phyloP scores from a whole-genome alignment of 805 yeast species.

The Tetrapisispora pingtungensis region DNA sequence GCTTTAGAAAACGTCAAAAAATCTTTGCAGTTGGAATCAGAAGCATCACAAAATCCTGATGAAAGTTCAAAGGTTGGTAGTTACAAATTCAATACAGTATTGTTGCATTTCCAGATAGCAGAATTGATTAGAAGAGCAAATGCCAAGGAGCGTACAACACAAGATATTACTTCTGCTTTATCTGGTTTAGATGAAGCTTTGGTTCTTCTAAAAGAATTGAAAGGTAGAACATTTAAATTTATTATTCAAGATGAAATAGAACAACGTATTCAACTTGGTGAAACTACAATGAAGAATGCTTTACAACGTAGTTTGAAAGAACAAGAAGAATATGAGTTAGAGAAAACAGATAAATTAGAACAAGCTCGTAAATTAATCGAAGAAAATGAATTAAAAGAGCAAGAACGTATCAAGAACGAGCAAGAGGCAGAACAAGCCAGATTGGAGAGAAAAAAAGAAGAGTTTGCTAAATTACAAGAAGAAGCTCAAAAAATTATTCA shows the following conservation, averaged over 20 bases:
- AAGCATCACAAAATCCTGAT: slow-evolving; percentile 9
- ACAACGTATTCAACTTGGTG: slow-evolving; percentile 80
- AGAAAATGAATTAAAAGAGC: slow-evolving; percentile 42
- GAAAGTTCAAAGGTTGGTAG: slow-evolving; percentile 31
- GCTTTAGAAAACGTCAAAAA: slow-evolving; percentile 54
- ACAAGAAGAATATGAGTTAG: slow-evolving; percentile 56
- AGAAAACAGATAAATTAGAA: slow-evolving; percentile 49
- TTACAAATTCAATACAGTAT: slow-evolving; percentile 70
- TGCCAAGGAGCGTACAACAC: slow-evolving; percentile 47
- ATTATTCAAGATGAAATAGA: slow-evolving; percentile 70
- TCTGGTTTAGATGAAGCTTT: slow-evolving; percentile 56
- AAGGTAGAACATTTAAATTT: slow-evolving; percentile 47
- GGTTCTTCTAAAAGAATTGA: slow-evolving; percentile 45
- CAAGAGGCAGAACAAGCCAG: slow-evolving; percentile 38
- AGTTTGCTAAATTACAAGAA: slow-evolving; percentile 42
- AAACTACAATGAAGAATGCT: slow-evolving; percentile 61
- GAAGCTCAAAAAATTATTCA: slow-evolving; percentile 49
- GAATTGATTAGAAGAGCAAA: slow-evolving; percentile 62
- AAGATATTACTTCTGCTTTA: slow-evolving; percentile 49
- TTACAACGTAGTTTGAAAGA: slow-evolving; percentile 61
- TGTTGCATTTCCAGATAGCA: slow-evolving; percentile 77
- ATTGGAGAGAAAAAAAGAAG: slow-evolving; percentile 41
- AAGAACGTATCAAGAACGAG: slow-evolving; percentile 38
- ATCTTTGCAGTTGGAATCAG: slow-evolving; percentile 36
- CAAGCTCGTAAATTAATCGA: slow-evolving; percentile 63